Evolutionary conservation across 2,329 filamentous ascomycete genomes (phyloP), one percentile per base, ranked within the genome.

Genomic region (Penicillium verrucosum): DNA sequence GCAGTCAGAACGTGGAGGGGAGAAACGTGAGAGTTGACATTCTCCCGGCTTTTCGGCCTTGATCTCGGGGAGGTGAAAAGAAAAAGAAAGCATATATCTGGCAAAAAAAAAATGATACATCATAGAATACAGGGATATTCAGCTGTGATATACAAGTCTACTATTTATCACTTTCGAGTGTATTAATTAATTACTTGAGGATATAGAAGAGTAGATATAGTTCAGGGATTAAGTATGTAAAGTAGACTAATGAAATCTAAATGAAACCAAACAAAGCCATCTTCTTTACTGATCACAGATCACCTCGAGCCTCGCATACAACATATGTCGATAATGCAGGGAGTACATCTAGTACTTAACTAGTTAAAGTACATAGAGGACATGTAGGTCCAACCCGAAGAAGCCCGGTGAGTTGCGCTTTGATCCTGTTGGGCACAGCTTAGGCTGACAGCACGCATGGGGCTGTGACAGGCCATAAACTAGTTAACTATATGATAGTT

Each of bases 381-480:
- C 59, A 54, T 40, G 56, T 56, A 62, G 58, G 60, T 60, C 45
- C 14, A 46, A 56, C 9, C 45, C 36, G 36, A 38, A 21, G 37
- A 43, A 45, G 37, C 55, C 53, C 32, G 44, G 46, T 60, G 60
- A 63, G 60, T 58, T 46, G 49, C 61, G 60, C 61, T 59, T 58
- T 54, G 61, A 60, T 60, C 54, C 40, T 48, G 45, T 54, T 54
- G 52, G 61, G 59, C 57, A 60, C 45, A 12, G n/a, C 30, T 60
- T 60, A 49, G 59, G 57, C 58, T 44, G 48, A 43, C 5, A 32
- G 9, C 18, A 41, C 25, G 36, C 18, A 34, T 32, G 36, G 21
- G 49, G 30, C 12, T 27, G 40, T 54, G 47, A 40, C 18, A 40
- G 23, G 16, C 9, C n/a, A 18, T 8, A 18, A 18, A 8, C 25